Conservation (phyloP, 2,329 filamentous ascomycete species). For the Ceratocystiopsis minuta region DNA sequence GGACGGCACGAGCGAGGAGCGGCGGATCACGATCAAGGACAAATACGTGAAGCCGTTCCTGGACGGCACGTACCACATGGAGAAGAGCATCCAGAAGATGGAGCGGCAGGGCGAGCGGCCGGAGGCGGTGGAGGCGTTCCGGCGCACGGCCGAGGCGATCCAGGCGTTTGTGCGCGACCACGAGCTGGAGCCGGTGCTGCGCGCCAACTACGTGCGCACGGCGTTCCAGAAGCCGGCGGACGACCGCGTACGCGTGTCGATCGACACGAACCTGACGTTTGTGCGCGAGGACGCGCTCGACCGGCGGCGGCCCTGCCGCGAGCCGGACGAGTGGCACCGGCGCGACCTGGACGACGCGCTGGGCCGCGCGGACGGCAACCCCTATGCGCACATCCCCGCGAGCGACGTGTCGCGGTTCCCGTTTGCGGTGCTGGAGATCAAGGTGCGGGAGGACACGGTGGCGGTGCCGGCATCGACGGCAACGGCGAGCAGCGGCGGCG, state of each 20-base stretch:
- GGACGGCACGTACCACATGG: constrained; percentile 74
- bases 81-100: constrained; percentile 79
- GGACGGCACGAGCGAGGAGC: constrained; percentile 60
- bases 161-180: constrained; percentile 64
- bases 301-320: constrained; percentile 65
- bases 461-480: too few relatives aligned
- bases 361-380: constrained; percentile 53
- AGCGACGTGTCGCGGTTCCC: constrained; percentile 86
- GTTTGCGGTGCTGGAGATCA: constrained; percentile 82
- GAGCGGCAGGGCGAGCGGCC: constrained; percentile 53
- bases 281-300: constrained; percentile 69
- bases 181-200: constrained; percentile 64
- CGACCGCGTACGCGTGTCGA: constrained; percentile 73
- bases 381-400: constrained; percentile 72
- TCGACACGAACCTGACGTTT: constrained; percentile 82
- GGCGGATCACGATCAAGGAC: constrained; percentile 72
- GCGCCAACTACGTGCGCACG: constrained; percentile 84
- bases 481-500: too few relatives aligned
- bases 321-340: constrained; percentile 80
- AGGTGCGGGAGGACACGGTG: constrained; percentile 46
- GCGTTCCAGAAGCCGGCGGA: constrained; percentile 94
- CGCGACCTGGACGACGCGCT: constrained; percentile 60
- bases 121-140: constrained; percentile 50
- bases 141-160: constrained; percentile 55
- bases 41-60: constrained; percentile 86